Evolutionary conservation across 1,139 yeast genomes (phyloP), one percentile per base, ranked within the genome.

Genomic region (Saccharomyces uvarum): DNA sequence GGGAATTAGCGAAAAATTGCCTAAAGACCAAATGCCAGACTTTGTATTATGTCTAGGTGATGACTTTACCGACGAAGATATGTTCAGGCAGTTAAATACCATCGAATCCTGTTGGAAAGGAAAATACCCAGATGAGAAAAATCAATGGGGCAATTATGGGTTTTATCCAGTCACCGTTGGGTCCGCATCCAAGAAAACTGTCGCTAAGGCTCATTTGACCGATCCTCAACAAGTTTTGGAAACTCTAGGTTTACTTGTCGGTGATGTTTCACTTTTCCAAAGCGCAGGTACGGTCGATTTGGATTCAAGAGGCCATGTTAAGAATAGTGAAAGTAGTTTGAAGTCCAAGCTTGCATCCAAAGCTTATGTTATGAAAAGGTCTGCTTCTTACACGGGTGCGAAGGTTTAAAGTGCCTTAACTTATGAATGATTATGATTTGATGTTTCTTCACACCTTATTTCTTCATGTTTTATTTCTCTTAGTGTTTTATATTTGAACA

Each of bases 31-130:
- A 51, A 75, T 82, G 51, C 93, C 97, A 0, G 96, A 88, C 65
- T 93, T 95, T 66, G 81, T 88, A 51, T 72, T 91, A 54, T 93
- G 98, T 73, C 75, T 89, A 50, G 99, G 99, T 50, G 99, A 93
- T 70, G 99, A 93, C 70, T 78, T 86, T 53, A 95, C 99, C 0
- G 99, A 93, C 70, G 99, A 93, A 70, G 99, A 93, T 68, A 93
- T 93, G 99, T 93, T 93, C 71, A 78, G 76, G 57, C 85, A 93
- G 27, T 74, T 93, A 62, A 79, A 82, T 57, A 75, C 74, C 3
- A 80, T 86, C 59, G 90, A 85, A 61, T 66, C 69, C 1, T 70
- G 72, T 33, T 85, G 76, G 75, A 61, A 62, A 19, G 59, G 64
- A 28, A 63, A 62, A 29, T 61, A 57, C 47, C 66, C 69, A 1